phyloP scores from a whole-genome alignment of 129 eudicot genomes.

The Flaveria trinervia region DNA sequence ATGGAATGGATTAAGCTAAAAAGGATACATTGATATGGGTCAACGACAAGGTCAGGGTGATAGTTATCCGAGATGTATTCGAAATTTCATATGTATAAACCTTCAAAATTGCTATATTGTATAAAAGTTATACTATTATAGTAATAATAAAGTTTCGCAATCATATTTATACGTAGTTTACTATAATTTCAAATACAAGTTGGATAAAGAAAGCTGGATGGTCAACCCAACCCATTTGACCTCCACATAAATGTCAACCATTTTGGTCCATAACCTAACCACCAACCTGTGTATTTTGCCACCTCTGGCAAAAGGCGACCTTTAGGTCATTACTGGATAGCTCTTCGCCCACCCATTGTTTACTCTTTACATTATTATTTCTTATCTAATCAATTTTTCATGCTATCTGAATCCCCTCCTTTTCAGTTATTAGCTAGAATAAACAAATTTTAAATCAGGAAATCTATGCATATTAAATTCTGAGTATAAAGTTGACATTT shows the following conservation, averaged over 20 bases:
- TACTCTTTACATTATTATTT: conserved; percentile 2
- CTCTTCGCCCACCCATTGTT: background rate
- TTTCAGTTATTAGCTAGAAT: background rate
- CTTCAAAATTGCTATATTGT: background rate
- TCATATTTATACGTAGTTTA: background rate
- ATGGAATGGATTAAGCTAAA: background rate
- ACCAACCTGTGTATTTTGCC: background rate
- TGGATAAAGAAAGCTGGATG: conserved; percentile 5
- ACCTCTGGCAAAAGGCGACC: background rate
- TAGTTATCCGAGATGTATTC: background rate
- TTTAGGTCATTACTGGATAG: background rate
- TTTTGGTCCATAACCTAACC: background rate
- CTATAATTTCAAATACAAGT: background rate
- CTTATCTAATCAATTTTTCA: background rate
- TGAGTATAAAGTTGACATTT: conserved; percentile 6
- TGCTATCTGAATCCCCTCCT: background rate
- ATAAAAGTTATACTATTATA: background rate
- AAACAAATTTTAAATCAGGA: background rate
- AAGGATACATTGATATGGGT: background rate
- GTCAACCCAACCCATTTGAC: background rate
- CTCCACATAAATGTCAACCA: background rate
- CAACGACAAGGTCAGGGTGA: background rate
- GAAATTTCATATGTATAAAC: background rate
- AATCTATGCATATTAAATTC: conserved; percentile 13
- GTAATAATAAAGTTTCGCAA: background rate